Percentiles rank a stretch among this genome's conserved stretches.
These are phyloP conservation scores for Citrullus amarus DNA, from an alignment of 306 rosid species.

Conservation along the genomic window DNA sequence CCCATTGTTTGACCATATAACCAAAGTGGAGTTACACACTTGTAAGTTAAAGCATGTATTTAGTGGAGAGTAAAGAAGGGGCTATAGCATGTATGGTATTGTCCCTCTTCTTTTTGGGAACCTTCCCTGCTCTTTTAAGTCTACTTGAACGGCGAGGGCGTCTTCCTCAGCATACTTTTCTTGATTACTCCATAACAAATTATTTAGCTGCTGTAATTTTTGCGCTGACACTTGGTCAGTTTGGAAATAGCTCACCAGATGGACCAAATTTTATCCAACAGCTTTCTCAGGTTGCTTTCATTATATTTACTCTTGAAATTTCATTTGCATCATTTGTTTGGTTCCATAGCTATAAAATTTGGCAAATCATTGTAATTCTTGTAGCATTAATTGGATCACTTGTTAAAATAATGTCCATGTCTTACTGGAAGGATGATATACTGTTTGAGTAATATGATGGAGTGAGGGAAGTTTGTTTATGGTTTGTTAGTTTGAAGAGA, in stretches of 20 bases:
- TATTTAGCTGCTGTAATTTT: conserved; percentile 67
- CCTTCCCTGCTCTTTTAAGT: conserved; percentile 74
- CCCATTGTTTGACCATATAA: neutral
- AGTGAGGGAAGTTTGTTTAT: neutral
- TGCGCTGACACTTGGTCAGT: conserved; percentile 71
- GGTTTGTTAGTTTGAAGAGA: neutral
- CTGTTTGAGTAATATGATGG: neutral
- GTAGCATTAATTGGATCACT: neutral
- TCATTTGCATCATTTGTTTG: neutral
- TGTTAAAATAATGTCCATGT: neutral
- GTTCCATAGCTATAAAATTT: neutral
- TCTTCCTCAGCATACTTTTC: conserved; percentile 92
- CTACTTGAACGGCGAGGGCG: conserved; percentile 71
- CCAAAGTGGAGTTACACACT: neutral
- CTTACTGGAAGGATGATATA: neutral
- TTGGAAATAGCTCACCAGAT: conserved; percentile 41
- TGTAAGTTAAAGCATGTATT: conserved; percentile 43
- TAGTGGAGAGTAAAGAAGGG: conserved; percentile 76
- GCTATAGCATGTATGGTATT: conserved; percentile 84
- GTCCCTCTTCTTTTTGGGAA: conserved; percentile 58
- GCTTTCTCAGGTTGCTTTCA: conserved; percentile 47
- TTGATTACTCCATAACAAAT: conserved; percentile 74
- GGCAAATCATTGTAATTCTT: neutral
- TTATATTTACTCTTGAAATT: neutral
- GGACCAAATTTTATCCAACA: conserved; percentile 52